These are phyloP conservation scores for Cydonia oblonga DNA, from an alignment of 331 rosid genomes.

Conservation along the genomic window DNA sequence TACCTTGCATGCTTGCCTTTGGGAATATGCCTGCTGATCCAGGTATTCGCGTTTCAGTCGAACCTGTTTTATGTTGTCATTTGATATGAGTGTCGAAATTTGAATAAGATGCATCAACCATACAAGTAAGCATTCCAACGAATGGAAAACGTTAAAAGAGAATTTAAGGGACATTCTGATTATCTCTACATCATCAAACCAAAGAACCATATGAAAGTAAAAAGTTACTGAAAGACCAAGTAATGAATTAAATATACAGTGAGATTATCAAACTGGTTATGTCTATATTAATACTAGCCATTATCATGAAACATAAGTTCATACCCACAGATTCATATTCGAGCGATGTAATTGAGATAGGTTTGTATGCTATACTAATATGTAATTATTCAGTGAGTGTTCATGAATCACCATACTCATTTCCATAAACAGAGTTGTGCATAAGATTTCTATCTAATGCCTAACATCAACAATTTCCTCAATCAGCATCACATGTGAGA, in stretches of 20 bases:
- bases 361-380: background rate
- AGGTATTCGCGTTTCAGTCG: conserved; percentile 87
- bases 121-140: background rate
- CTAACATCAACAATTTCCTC: background rate
- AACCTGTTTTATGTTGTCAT: conserved; percentile 41
- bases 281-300: background rate
- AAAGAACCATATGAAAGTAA: background rate
- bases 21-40: conserved; percentile 51
- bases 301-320: background rate
- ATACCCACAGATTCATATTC: background rate
- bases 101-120: conserved; percentile 4
- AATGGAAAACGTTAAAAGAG: background rate
- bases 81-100: conserved; percentile 11
- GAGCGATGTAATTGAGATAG: background rate
- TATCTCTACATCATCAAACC: background rate
- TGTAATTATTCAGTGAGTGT: background rate
- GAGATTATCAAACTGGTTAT: background rate
- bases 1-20: conserved; percentile 44
- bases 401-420: background rate
- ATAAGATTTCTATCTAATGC: background rate
- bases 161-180: background rate
- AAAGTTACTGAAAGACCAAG: background rate
- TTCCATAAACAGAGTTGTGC: background rate
- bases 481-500: background rate
- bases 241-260: background rate